Evolutionary conservation across 2,329 filamentous ascomycete genomes (phyloP).

Genomic region (Biscogniauxia marginata): DNA sequence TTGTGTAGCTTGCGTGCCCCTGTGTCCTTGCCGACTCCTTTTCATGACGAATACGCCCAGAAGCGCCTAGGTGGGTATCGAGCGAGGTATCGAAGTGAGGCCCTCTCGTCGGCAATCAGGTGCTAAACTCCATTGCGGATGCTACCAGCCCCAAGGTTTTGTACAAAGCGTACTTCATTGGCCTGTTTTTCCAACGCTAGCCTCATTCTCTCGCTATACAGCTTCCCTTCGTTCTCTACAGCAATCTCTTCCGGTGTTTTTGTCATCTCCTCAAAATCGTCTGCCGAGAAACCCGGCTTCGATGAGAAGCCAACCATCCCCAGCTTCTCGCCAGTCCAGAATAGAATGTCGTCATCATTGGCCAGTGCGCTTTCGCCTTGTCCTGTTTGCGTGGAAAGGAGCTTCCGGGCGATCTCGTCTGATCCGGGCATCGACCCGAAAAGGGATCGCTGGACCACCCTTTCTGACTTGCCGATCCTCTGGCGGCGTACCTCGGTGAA

Average conservation of each 20-base stretch:
- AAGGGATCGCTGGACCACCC: conserved; percentile 44
- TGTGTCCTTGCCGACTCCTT: not conserved
- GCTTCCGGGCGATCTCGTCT: conserved; percentile 77
- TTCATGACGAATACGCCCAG: not conserved
- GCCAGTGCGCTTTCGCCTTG: conserved; percentile 21
- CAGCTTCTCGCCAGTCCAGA: conserved; percentile 87
- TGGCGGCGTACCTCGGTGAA: conserved; percentile 56
- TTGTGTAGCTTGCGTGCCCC: not conserved
- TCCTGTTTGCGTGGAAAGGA: conserved; percentile 60
- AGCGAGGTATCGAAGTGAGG: not conserved
- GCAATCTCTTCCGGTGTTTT: conserved; percentile 46
- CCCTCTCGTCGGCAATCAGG: conserved; percentile 5
- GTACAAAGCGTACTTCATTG: conserved; percentile 74
- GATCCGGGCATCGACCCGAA: conserved; percentile 52
- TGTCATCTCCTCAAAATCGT: conserved; percentile 50
- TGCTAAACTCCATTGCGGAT: conserved; percentile 24
- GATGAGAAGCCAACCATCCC: conserved; percentile 68
- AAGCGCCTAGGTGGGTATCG: not conserved
- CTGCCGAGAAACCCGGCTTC: conserved; percentile 45
- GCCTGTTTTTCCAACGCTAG: conserved; percentile 73
- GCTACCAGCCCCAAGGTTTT: conserved; percentile 57
- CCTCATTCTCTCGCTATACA: conserved; percentile 71
- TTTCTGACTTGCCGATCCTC: conserved; percentile 55
- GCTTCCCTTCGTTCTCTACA: conserved; percentile 54
- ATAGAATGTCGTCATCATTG: conserved; percentile 67